These are phyloP conservation scores for Quercus rubra DNA, from an alignment of 306 rosid genomes.

Conservation along the genomic window DNA sequence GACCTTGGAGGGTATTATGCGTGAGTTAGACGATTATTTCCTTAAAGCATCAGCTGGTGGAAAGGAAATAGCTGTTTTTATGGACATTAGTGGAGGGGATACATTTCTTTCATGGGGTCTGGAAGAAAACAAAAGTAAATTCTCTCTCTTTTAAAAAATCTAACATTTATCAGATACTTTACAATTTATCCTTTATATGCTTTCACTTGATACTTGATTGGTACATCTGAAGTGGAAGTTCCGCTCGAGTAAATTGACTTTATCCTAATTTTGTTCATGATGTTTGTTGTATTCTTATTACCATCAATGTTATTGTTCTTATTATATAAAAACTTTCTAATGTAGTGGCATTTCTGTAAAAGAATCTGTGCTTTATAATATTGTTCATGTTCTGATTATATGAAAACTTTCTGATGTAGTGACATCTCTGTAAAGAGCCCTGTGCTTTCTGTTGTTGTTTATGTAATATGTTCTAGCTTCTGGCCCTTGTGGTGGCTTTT, in stretches of 20 bases:
- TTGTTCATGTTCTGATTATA: not conserved
- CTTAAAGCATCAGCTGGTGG: slow-evolving; percentile 73
- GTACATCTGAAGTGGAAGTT: not conserved
- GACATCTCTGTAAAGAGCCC: not conserved
- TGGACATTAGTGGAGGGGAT: slow-evolving; percentile 58
- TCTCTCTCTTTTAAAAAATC: slow-evolving; percentile 5
- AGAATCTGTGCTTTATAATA: too few relatives aligned
- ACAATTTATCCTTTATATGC: not conserved
- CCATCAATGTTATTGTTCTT: not conserved
- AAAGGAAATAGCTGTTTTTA: slow-evolving; percentile 78
- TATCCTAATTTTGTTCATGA: not conserved
- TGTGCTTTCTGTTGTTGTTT: slow-evolving; percentile 1
- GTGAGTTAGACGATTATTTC: slow-evolving; percentile 79
- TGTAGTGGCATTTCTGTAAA: too few relatives aligned
- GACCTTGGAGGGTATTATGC: slow-evolving; percentile 61
- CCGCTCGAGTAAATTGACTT: not conserved
- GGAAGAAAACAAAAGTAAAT: slow-evolving; percentile 47
- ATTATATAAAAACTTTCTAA: too few relatives aligned
- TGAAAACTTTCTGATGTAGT: not conserved
- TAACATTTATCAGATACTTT: not conserved
- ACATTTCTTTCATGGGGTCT: slow-evolving; percentile 44
- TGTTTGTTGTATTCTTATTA: not conserved
- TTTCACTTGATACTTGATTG: not conserved
- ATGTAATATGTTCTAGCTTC: not conserved
- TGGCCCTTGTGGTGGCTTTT: not conserved